Evolutionary conservation across 129 eudicot genomes (phyloP), one percentile per base, ranked within the genome.

Genomic region (Cynara cardunculus): DNA sequence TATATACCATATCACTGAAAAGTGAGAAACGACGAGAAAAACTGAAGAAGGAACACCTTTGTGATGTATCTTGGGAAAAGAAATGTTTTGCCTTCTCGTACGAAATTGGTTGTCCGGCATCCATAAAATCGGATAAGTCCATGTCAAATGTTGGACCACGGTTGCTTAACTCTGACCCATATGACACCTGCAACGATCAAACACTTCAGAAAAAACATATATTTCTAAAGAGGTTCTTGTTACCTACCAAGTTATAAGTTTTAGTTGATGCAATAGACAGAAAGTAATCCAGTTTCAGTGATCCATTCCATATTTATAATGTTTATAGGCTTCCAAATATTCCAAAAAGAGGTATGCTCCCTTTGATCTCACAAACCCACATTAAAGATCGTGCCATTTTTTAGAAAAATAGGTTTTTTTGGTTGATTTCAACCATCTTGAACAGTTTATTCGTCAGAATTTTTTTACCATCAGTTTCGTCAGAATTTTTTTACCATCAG

Each of bases 91-190:
- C 99, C 67, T 92, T 89, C 77, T 90, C 97, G 79, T 92, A 95
- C 26, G 99, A 87, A 44, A 95, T 90, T 59, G 95, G 97, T 75
- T 89, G 72, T 59, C 80, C 97, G 2, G 90, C 97, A 39, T 95
- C 99, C 91, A 92, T 83, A 79, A 95, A 92, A 82, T 95, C 99
- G 22, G 96, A 92, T 78, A 95, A 56, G 74, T 95, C 97, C 99
- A 95, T 95, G 85, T 95, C 99, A 87, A 95, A 95, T 66, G 99
- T 95, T 11, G 99, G 99, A 28, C 97, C 97, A 80, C 99, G 97
- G 56, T 95, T 95, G 86, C 97, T 92, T 75, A 95, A 77, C 69
- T 95, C 99, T 75, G 99, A 93, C 56, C 99, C 99, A 84, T 89
- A 95, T 53, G 99, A 95, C 41, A 95, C 99, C 99, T 95, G 81